Base-by-base conservation (phyloP, 148 eudicot species). In the Rhododendron ovatum region DNA sequence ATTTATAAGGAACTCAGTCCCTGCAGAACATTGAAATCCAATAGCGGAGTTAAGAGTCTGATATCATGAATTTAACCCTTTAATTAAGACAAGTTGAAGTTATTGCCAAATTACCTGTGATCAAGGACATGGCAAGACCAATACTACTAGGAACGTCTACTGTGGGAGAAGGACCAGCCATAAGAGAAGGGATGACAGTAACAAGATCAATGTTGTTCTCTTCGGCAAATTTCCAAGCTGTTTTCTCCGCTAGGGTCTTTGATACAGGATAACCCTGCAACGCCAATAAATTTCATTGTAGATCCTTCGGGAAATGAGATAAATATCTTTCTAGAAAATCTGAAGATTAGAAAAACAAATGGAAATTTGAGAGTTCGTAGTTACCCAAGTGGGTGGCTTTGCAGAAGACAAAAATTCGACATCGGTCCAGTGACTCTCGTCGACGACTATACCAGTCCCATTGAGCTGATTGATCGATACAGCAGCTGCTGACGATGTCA, bases 401-500 rank as follows among this genome's bases (percentile, higher is more conserved):
- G 86, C 85, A 41, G 91, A 86, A 85, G 85, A 88, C 43, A 93
- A 86, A 59, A 92, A 92, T 85, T 92, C 92, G 15, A 91, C 91
- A 30, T 93, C 93, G 6, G 93, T 90, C 96, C 96, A 93, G 81
- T 93, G 84, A 7, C 90, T 89, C 81, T 93, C 96, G 17, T 85
- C 91, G 86, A 90, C 71, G 12, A 93, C 93, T 63, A 90, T 80
- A n/a, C 93, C 92, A 0, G 92, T 90, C 33, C 90, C 94, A n/a
- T 84, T 84, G 20, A 82, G 89, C 26, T 80, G 78, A 78, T 93
- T 90, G 86, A 93, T 93, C 0, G 94, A 86, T 0, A 92, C 92
- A 39, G 94, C 89, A 86, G 96, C 94, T 30, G 94, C 96, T 47
- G 96, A 93, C 5, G 96, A 93, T n/a, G 96, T 93, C 84, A 93